A percentile compares a stretch with the other conserved stretches of the same genome.
Conservation (phyloP, 2,329 filamentous ascomycete genomes). For the Microdochium bolleyi region DNA sequence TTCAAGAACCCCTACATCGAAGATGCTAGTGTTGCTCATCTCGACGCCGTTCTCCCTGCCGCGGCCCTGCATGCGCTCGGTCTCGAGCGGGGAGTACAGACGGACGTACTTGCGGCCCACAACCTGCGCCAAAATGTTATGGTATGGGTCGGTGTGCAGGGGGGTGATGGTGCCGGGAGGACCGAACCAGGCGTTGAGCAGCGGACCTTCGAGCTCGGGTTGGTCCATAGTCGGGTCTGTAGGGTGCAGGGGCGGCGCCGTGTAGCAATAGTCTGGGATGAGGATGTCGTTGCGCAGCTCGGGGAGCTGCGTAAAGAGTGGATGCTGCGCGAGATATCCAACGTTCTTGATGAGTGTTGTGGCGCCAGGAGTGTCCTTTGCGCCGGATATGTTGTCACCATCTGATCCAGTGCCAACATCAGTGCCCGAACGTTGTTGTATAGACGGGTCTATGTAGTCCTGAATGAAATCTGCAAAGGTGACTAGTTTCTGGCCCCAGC, state of each 20-base stretch:
- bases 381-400: not conserved
- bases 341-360: slow-evolving; percentile 22
- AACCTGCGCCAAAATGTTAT: slow-evolving; percentile 85
- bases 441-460: slow-evolving; percentile 42
- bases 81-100: slow-evolving; percentile 65
- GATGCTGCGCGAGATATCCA: slow-evolving; percentile 88
- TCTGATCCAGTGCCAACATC: not conserved
- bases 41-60: slow-evolving; percentile 64
- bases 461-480: slow-evolving; percentile 64
- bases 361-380: not conserved
- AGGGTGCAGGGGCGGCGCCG: slow-evolving; percentile 51
- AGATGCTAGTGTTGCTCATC: slow-evolving; percentile 82
- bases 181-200: slow-evolving; percentile 90
- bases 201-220: slow-evolving; percentile 45
- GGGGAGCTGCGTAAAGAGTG: slow-evolving; percentile 78
- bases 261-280: slow-evolving; percentile 80
- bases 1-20: slow-evolving; percentile 69
- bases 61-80: slow-evolving; percentile 50
- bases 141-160: slow-evolving; percentile 87
- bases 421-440: not conserved
- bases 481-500: slow-evolving; percentile 78
- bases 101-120: slow-evolving; percentile 90
- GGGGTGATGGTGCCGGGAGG: slow-evolving; percentile 84
- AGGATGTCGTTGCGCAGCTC: slow-evolving; percentile 65
- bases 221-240: slow-evolving; percentile 24